Conservation (phyloP, 1,284 basidiomycete genomes). For the Vanrija sp. region DNA sequence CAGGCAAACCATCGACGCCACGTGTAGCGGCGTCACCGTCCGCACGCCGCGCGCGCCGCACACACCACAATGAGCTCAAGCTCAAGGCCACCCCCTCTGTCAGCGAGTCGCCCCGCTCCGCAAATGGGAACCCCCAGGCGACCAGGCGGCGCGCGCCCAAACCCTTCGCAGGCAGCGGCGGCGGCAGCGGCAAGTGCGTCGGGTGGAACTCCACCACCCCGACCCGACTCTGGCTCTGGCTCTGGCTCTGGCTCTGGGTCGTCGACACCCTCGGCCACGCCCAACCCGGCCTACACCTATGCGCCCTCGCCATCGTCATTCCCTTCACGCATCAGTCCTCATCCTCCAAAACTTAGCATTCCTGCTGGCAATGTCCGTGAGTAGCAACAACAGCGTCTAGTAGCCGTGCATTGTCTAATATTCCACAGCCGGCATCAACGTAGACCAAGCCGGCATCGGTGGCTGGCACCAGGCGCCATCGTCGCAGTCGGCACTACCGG, state of each 20-base stretch:
- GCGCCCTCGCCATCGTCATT: too few relatives aligned
- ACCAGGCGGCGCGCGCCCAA: slow-evolving; percentile 18
- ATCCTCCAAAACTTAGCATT: slow-evolving; percentile 37
- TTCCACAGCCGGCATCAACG: slow-evolving; percentile 38
- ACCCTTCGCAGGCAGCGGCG: slow-evolving; percentile 7
- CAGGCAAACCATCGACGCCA: neutral
- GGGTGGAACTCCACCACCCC: neutral
- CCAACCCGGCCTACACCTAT: slow-evolving; percentile 16
- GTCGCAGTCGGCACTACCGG: slow-evolving; percentile 22
- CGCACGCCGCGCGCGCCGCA: too few relatives aligned
- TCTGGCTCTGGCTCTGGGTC: slow-evolving; percentile 3
- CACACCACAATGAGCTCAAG: neutral
- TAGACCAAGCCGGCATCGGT: slow-evolving; percentile 42
- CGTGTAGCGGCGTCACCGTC: neutral
- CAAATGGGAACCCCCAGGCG: slow-evolving; percentile 11
- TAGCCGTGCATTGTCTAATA: neutral
- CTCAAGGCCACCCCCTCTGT: too few relatives aligned
- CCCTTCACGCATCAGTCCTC: neutral
- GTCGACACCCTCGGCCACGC: slow-evolving; percentile 12
- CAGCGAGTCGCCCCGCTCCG: neutral
- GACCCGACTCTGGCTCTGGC: neutral
- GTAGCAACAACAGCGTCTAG: slow-evolving; percentile 16
- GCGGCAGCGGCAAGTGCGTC: too few relatives aligned
- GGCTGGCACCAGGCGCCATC: slow-evolving; percentile 43
- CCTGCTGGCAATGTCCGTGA: slow-evolving; percentile 48